Base-by-base conservation (phyloP, 192 early-diverging fungal genomes). In the Paraglomus brasilianum region DNA sequence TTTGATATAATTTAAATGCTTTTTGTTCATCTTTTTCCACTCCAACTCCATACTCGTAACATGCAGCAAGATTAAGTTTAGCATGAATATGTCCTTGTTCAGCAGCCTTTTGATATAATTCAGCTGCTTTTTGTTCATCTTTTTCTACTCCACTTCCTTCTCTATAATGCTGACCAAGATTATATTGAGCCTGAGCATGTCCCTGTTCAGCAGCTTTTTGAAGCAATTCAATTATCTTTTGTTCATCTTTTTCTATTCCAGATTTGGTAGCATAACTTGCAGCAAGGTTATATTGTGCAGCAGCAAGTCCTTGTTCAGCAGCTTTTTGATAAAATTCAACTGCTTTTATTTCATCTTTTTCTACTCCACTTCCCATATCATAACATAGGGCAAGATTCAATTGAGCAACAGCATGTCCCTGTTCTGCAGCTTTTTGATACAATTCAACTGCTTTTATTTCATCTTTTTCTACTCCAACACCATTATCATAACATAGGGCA, bases 401-500 rank as follows among this genome's bases (percentile, higher is more conserved):
- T 24, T 81, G 75, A 19, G 84, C 83, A n/a, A 81, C 82, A 6
- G 84, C 79, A 58, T 85, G 79, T 8, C 80, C 80, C 45, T 86
- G 81, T 21, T 80, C 82, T 5, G 80, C 82, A 1, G 85, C 84
- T 41, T 76, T 79, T 10, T 64, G 75, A 39, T 86, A 86, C 84
- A 82, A 85, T 66, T 77, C 60, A 65, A 94, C 83, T 22, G 91
- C 91, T 47, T 78, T 74, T 15, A 64, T 73, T 24, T 84, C 82
- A 70, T 90, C 85, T 74, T 89, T 85, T 22, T 82, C 83, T 9
- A 81, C 79, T 22, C 87, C 91, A 62, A 89, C 83, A 8, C 79
- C 91, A 75, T 92, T 88, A 39, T 88, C 89, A 66, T 89, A 94
- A 66, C 91, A 94, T 69, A 86, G 91, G 14, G 90, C 92, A 14